These are phyloP conservation scores for Albophoma yamanashiensis DNA, from an alignment of 2,329 filamentous ascomycete species.

Conservation along the genomic window DNA sequence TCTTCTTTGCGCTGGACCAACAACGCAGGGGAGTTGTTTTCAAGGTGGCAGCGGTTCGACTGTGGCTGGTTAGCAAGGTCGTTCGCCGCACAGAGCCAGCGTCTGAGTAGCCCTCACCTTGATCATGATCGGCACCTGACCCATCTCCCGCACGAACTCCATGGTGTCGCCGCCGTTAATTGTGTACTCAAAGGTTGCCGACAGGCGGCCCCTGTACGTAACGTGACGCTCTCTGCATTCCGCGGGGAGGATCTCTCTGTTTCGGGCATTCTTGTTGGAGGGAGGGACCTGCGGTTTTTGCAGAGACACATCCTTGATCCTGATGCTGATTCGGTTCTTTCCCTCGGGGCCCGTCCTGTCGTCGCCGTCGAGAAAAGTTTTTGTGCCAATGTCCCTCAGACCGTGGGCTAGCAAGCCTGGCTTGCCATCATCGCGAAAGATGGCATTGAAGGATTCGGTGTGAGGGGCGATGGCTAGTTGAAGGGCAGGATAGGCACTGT, in stretches of 20 bases:
- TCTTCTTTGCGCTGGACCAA: slow-evolving; percentile 87
- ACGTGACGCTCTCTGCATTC: slow-evolving; percentile 92
- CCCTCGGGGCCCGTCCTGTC: slow-evolving; percentile 45
- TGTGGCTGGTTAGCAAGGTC: slow-evolving; percentile 18
- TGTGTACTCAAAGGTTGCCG: slow-evolving; percentile 71
- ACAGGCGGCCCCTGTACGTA: slow-evolving; percentile 80
- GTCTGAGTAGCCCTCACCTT: slow-evolving; percentile 45
- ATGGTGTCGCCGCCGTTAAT: slow-evolving; percentile 80
- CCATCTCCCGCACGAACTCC: slow-evolving; percentile 76
- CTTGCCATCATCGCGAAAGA: slow-evolving; percentile 63
- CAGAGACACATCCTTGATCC: slow-evolving; percentile 71
- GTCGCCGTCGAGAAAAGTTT: slow-evolving; percentile 76
- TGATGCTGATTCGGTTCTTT: slow-evolving; percentile 67
- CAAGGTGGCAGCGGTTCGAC: slow-evolving; percentile 85
- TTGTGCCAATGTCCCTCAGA: slow-evolving; percentile 81
- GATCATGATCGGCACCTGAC: slow-evolving; percentile 86
- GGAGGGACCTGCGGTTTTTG: slow-evolving; percentile 72
- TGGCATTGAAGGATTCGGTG: slow-evolving; percentile 88
- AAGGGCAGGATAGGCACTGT: slow-evolving; percentile 77
- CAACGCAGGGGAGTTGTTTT: slow-evolving; percentile 71
- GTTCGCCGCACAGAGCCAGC: not conserved
- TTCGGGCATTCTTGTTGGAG: slow-evolving; percentile 73
- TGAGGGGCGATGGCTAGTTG: slow-evolving; percentile 83
- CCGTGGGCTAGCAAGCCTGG: slow-evolving; percentile 55
- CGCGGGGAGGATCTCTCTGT: slow-evolving; percentile 78